Percentiles rank a stretch among this genome's conserved stretches.
phyloP scores from a whole-genome alignment of 2,329 filamentous ascomycete species.

The Dactylonectria macrodidyma region DNA sequence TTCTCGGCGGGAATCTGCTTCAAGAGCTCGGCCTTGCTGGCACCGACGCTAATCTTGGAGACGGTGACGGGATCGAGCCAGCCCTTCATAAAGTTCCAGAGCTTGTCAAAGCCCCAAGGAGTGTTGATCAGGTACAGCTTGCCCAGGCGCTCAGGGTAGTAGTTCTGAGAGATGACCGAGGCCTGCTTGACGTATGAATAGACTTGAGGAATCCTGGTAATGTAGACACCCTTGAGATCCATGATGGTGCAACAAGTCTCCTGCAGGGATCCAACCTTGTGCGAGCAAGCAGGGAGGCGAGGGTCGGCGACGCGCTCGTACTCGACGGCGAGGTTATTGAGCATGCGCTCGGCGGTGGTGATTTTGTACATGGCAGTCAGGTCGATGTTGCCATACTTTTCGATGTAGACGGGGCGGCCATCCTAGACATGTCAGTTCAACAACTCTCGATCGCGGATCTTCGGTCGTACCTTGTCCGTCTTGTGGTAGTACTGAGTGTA shows the following conservation, averaged over 20 bases:
- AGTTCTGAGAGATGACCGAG: conserved; percentile 94
- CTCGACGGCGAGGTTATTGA: conserved; percentile 95
- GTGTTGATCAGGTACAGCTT: conserved; percentile 99
- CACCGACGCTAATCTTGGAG: conserved; percentile 92
- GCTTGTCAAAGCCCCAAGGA: conserved; percentile 92
- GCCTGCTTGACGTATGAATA: conserved; percentile 90
- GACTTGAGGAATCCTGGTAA: conserved; percentile 85
- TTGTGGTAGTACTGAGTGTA: conserved; percentile 99
- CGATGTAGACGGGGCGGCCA: conserved; percentile 96
- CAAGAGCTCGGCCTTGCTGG: conserved; percentile 87
- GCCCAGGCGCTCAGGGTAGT: conserved; percentile 97
- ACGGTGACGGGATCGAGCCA: conserved; percentile 98
- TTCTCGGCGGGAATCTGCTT: conserved; percentile 91
- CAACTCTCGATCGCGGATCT: no score
- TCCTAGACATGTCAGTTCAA: conserved; percentile 70
- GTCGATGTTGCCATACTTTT: conserved; percentile 95
- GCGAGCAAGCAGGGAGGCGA: conserved; percentile 93
- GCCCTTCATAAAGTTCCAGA: conserved; percentile 89
- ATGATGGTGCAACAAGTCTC: conserved; percentile 99
- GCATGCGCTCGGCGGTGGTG: conserved; percentile 92
- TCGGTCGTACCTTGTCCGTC: conserved; percentile 78
- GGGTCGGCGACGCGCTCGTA: conserved; percentile 97
- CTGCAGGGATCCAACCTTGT: conserved; percentile 89
- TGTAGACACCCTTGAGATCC: conserved; percentile 94
- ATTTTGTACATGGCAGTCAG: conserved; percentile 92